A percentile compares a stretch with the other conserved stretches of the same genome.
These are phyloP conservation scores for Rhodosporidiobolus sp. DNA, from an alignment of 768 basidiomycete genomes.

Conservation along the genomic window DNA sequence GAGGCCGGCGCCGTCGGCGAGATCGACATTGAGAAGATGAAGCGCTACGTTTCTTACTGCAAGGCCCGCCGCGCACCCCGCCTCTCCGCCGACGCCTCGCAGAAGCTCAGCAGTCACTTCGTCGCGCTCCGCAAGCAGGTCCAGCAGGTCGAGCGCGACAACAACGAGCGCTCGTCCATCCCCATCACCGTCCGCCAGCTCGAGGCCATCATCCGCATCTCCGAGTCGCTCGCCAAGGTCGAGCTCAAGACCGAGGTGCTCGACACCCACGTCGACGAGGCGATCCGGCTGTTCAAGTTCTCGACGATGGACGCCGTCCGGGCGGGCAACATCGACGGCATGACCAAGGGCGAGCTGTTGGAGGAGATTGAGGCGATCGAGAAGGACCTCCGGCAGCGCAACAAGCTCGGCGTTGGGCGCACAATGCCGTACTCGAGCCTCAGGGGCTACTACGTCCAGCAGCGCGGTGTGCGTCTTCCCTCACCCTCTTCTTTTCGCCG, in stretches of 20 bases:
- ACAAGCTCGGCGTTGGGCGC: slow-evolving; percentile 88
- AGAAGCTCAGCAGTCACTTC: slow-evolving; percentile 94
- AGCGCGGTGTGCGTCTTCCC: slow-evolving; percentile 66
- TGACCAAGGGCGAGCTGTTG: slow-evolving; percentile 84
- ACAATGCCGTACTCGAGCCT: slow-evolving; percentile 93
- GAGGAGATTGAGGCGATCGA: slow-evolving; percentile 83
- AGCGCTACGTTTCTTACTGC: slow-evolving; percentile 92
- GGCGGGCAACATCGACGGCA: slow-evolving; percentile 79
- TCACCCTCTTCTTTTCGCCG: background rate
- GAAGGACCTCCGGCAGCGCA: slow-evolving; percentile 54
- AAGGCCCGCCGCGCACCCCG: slow-evolving; percentile 74
- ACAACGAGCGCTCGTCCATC: slow-evolving; percentile 94
- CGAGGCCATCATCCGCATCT: slow-evolving; percentile 98
- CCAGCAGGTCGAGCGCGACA: slow-evolving; percentile 91
- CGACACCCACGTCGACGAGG: slow-evolving; percentile 93
- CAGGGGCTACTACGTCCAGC: slow-evolving; percentile 85
- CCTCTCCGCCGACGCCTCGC: slow-evolving; percentile 85
- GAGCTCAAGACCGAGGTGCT: slow-evolving; percentile 80
- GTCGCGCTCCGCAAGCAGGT: slow-evolving; percentile 89
- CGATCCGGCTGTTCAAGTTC: slow-evolving; percentile 95
- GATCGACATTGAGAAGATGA: slow-evolving; percentile 97
- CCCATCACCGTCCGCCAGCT: slow-evolving; percentile 98
- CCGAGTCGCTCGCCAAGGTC: slow-evolving; percentile 92
- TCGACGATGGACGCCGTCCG: slow-evolving; percentile 99
- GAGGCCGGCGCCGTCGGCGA: slow-evolving; percentile 66